Percentiles rank a stretch among this genome's conserved stretches.
Conservation (phyloP, 1,284 basidiomycete genomes). For the Marasmius tenuissimus region DNA sequence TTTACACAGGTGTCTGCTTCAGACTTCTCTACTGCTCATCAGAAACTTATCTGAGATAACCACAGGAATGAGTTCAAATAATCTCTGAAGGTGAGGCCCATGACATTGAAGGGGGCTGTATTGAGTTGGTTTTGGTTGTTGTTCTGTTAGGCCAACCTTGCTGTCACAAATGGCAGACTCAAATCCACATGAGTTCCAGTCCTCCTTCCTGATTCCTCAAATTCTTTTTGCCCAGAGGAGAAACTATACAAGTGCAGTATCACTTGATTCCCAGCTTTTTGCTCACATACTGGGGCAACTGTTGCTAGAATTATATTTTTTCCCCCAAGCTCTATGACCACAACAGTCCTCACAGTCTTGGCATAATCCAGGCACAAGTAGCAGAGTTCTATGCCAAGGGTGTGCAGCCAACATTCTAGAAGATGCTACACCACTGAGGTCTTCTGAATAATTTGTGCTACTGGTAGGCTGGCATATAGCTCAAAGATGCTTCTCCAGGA, state of each 20-base stretch:
- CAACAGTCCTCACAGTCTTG: too few species aligned
- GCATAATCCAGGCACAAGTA: slow-evolving; percentile 14
- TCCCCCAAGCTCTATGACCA: slow-evolving; percentile 18
- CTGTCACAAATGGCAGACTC: too few species aligned
- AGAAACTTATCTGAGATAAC: too few species aligned
- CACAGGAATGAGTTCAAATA: too few species aligned
- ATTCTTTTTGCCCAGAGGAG: slow-evolving; percentile 6
- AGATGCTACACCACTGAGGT: slow-evolving; percentile 18
- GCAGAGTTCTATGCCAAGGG: slow-evolving; percentile 22
- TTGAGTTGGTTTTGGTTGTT: too few species aligned
- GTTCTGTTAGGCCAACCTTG: too few species aligned
- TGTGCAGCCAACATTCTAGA: slow-evolving; percentile 18
- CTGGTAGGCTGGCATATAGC: slow-evolving; percentile 15
- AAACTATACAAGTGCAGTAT: slow-evolving; percentile 7
- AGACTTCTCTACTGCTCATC: too few species aligned
- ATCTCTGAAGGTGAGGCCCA: too few species aligned
- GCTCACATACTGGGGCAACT: slow-evolving; percentile 20
- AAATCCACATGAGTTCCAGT: too few species aligned
- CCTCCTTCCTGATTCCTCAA: neutral
- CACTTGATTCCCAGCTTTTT: slow-evolving; percentile 28
- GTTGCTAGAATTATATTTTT: slow-evolving; percentile 19
- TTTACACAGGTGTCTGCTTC: too few species aligned
- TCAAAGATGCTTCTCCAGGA: slow-evolving; percentile 15
- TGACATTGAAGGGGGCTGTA: too few species aligned
- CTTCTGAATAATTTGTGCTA: slow-evolving; percentile 17